Evolutionary conservation across 768 basidiomycete species (phyloP).

Genomic region (Panellus pusillus): DNA sequence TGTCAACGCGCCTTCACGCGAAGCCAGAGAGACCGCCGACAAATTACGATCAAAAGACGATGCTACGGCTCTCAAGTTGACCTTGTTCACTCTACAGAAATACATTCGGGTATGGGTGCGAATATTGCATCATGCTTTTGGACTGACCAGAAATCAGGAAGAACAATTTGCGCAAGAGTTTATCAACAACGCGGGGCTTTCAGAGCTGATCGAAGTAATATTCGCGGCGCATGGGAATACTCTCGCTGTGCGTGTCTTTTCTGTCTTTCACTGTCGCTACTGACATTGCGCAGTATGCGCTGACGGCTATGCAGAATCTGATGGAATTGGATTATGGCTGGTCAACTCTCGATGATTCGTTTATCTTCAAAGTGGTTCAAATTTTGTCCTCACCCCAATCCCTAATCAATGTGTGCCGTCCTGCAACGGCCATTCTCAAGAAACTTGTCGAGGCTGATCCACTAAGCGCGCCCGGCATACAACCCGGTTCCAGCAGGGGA

Average conservation of each 20-base stretch:
- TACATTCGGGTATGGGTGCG: slow-evolving; percentile 63
- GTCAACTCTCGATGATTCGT: slow-evolving; percentile 66
- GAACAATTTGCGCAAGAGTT: slow-evolving; percentile 83
- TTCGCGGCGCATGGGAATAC: slow-evolving; percentile 72
- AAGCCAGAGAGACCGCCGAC: slow-evolving; percentile 74
- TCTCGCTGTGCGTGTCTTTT: slow-evolving; percentile 61
- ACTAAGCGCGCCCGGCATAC: slow-evolving; percentile 57
- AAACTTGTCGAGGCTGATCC: slow-evolving; percentile 88
- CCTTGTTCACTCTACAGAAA: slow-evolving; percentile 78
- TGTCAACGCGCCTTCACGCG: slow-evolving; percentile 76
- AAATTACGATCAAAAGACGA: slow-evolving; percentile 65
- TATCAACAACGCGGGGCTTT: slow-evolving; percentile 67
- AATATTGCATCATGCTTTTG: not conserved
- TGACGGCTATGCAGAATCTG: slow-evolving; percentile 82
- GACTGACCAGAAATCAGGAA: slow-evolving; percentile 49
- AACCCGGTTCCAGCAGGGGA: slow-evolving; percentile 57
- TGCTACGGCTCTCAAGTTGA: slow-evolving; percentile 54
- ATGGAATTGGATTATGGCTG: slow-evolving; percentile 88
- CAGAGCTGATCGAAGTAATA: slow-evolving; percentile 71
- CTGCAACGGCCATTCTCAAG: slow-evolving; percentile 87
- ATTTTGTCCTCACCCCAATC: slow-evolving; percentile 74
- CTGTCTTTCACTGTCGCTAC: slow-evolving; percentile 2
- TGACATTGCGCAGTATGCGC: slow-evolving; percentile 60
- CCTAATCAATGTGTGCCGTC: slow-evolving; percentile 87
- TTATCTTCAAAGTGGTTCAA: slow-evolving; percentile 77